phyloP scores from a whole-genome alignment of 768 basidiomycete species.

The Artomyces pyxidatus region DNA sequence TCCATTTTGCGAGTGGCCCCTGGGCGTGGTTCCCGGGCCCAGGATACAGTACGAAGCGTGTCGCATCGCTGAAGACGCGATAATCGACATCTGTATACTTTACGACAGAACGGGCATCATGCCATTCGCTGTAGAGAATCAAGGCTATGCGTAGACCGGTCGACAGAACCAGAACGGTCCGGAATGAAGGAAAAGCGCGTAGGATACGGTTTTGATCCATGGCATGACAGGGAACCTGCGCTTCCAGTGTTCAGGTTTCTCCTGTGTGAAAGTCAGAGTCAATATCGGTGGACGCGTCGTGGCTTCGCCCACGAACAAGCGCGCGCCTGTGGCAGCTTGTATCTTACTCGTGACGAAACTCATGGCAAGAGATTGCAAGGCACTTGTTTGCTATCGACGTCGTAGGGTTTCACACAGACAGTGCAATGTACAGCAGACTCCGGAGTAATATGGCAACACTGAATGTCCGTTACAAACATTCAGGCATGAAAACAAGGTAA shows the following conservation, averaged over 20 bases:
- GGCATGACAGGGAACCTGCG: too few relatives aligned
- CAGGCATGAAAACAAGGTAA: not conserved
- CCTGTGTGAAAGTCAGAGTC: too few relatives aligned
- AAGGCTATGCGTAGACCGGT: conserved; percentile 56
- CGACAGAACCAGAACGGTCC: conserved; percentile 44
- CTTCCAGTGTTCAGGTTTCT: too few relatives aligned
- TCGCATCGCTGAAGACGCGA: conserved; percentile 90
- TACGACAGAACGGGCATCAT: conserved; percentile 71
- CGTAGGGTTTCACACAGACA: too few relatives aligned
- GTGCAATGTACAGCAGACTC: too few relatives aligned
- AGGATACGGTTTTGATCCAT: not conserved
- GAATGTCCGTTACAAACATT: not conserved
- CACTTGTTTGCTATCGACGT: too few relatives aligned
- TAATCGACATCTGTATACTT: conserved; percentile 99
- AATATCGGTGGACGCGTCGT: too few relatives aligned
- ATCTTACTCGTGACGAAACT: too few relatives aligned
- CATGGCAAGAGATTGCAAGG: too few relatives aligned
- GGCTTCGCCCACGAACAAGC: too few relatives aligned
- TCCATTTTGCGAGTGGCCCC: conserved; percentile 43
- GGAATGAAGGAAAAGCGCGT: conserved; percentile 32
- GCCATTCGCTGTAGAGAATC: conserved; percentile 85
- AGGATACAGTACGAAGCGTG: conserved; percentile 54
- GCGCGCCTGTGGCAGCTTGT: too few relatives aligned
- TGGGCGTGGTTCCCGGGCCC: conserved; percentile 42
- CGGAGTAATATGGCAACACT: too few relatives aligned